Percentiles rank a stretch among this genome's conserved stretches.
Evolutionary conservation across 2,329 filamentous ascomycete species (phyloP).

Genomic region (Sporothrix luriei): DNA sequence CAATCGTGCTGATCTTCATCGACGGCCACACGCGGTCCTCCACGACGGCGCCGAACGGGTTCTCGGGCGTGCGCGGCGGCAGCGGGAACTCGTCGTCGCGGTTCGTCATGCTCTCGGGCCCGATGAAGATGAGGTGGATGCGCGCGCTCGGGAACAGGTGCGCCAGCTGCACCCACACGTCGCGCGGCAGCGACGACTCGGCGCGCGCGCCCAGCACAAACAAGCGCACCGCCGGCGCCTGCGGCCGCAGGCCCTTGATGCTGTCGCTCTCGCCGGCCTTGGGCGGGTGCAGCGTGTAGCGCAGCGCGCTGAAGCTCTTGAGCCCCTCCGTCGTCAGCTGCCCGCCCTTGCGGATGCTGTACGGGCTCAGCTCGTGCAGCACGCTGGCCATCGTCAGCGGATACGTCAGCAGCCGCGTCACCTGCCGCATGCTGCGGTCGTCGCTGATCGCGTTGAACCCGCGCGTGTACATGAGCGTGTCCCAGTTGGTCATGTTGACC

Average conservation of each 20-base stretch:
- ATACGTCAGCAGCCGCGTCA: slow-evolving; percentile 90
- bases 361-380: slow-evolving; percentile 91
- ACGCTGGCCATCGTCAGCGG: slow-evolving; percentile 89
- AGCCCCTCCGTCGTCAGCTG: slow-evolving; percentile 84
- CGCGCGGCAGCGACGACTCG: slow-evolving; percentile 92
- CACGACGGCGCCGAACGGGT: slow-evolving; percentile 91
- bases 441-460: slow-evolving; percentile 90
- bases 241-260: slow-evolving; percentile 78
- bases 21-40: slow-evolving; percentile 86
- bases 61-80: slow-evolving; percentile 77
- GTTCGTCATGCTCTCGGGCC: slow-evolving; percentile 93
- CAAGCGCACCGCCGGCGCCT: slow-evolving; percentile 83
- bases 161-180: slow-evolving; percentile 92
- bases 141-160: slow-evolving; percentile 91
- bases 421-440: slow-evolving; percentile 87
- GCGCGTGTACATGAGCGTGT: slow-evolving; percentile 91
- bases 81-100: slow-evolving; percentile 91
- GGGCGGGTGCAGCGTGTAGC: slow-evolving; percentile 91
- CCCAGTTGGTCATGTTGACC: slow-evolving; percentile 98
- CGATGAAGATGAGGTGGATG: slow-evolving; percentile 91
- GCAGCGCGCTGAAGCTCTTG: slow-evolving; percentile 88
- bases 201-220: slow-evolving; percentile 94
- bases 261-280: slow-evolving; percentile 71
- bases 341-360: slow-evolving; percentile 73
- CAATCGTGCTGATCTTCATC: slow-evolving; percentile 96